phyloP scores from a whole-genome alignment of 192 early-diverging fungal genomes.

The Rhizoclosmatium globosum region DNA sequence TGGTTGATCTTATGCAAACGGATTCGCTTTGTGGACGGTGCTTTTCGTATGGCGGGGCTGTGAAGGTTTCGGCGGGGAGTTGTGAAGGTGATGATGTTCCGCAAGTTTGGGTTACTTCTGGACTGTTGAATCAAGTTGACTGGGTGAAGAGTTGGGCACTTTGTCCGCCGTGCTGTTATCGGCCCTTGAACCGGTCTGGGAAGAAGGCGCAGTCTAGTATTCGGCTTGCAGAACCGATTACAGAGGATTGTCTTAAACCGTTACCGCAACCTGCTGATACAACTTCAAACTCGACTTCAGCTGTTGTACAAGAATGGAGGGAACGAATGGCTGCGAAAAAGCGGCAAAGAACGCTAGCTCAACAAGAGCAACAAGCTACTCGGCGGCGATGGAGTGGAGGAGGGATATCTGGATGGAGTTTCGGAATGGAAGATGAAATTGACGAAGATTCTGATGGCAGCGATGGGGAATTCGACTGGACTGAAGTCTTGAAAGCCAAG shows the following conservation, averaged over 20 bases:
- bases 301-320: neutral
- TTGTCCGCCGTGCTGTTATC: slow-evolving; percentile 1
- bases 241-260: neutral
- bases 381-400: neutral
- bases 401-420: slow-evolving; percentile 2
- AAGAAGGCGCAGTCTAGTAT: too few species aligned
- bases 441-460: neutral
- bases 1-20: neutral
- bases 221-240: too few species aligned
- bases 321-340: neutral
- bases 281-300: neutral
- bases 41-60: too few species aligned
- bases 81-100: too few species aligned
- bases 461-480: neutral
- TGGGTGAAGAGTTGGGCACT: neutral
- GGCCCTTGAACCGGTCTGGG: too few species aligned
- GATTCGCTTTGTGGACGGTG: neutral
- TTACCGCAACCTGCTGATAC: neutral
- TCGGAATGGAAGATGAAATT: neutral
- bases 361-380: neutral
- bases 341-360: neutral
- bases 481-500: neutral
- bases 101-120: neutral
- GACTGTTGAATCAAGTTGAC: neutral
- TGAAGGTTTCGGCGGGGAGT: too few species aligned